phyloP scores from a whole-genome alignment of 257 asterid genomes.

The Datura wrightii region DNA sequence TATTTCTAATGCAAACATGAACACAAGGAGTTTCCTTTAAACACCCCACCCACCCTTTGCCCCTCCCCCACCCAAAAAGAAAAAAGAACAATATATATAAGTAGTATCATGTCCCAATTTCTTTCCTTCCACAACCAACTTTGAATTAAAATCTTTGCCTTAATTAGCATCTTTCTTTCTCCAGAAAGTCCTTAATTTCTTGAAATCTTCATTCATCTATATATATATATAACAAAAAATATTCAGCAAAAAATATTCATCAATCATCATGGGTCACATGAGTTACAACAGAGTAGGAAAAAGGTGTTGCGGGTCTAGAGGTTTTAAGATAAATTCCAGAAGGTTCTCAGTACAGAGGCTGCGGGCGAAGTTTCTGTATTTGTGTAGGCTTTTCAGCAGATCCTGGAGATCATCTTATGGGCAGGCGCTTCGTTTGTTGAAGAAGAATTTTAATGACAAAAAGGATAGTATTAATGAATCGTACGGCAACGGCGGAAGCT shows the following conservation, averaged over 20 bases:
- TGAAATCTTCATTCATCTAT: not conserved
- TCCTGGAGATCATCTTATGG: constrained; percentile 39
- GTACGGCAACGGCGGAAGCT: not conserved
- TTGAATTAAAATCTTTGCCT: constrained; percentile 27
- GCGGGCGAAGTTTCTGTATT: constrained; percentile 43
- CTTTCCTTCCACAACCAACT: constrained; percentile 37
- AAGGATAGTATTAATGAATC: not conserved
- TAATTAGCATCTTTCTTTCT: not conserved
- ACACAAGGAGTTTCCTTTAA: too few relatives aligned
- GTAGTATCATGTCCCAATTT: constrained; percentile 32
- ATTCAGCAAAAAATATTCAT: not conserved
- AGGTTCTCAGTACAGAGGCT: constrained; percentile 50
- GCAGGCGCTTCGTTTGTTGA: constrained; percentile 35
- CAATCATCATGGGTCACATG: constrained; percentile 34
- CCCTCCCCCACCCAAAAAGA: too few relatives aligned
- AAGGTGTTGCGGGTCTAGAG: constrained; percentile 45
- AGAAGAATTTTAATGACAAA: constrained; percentile 26
- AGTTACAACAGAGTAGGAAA: constrained; percentile 49
- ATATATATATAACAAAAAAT: not conserved
- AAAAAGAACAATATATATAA: not conserved
- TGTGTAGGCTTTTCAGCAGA: constrained; percentile 41
- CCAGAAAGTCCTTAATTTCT: not conserved
- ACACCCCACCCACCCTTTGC: too few relatives aligned
- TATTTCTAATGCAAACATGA: too few relatives aligned
- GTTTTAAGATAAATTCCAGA: constrained; percentile 48